phyloP scores from a whole-genome alignment of 2,329 filamentous ascomycete genomes.

The Penicillium psychrosexuale region DNA sequence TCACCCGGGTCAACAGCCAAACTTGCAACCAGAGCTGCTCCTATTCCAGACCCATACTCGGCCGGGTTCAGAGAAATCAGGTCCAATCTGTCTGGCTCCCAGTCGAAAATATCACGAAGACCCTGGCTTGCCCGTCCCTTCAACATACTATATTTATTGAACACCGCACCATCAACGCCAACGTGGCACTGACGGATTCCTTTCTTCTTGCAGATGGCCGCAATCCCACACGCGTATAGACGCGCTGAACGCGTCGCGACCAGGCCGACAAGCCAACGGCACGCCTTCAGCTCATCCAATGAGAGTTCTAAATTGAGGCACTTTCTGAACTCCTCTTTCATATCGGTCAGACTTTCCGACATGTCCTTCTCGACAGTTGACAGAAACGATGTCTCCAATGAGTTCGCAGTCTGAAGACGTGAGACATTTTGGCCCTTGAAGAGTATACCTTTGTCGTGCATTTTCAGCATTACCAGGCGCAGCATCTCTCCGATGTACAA shows the following conservation, averaged over 20 bases:
- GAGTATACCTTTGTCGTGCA: constrained; percentile 72
- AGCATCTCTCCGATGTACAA: constrained; percentile 91
- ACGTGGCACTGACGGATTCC: constrained; percentile 78
- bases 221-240: constrained; percentile 87
- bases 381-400: constrained; percentile 84
- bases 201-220: constrained; percentile 97
- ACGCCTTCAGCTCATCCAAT: constrained; percentile 76
- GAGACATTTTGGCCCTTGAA: constrained; percentile 79
- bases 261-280: constrained; percentile 83
- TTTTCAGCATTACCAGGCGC: constrained; percentile 75
- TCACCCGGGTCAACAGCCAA: constrained; percentile 38
- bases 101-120: constrained; percentile 78
- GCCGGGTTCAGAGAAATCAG: constrained; percentile 78
- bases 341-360: constrained; percentile 86
- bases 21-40: constrained; percentile 80
- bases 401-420: constrained; percentile 74
- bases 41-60: constrained; percentile 88
- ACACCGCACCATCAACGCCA: constrained; percentile 91
- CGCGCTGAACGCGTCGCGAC: constrained; percentile 90
- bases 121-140: constrained; percentile 35
- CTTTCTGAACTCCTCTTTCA: constrained; percentile 70
- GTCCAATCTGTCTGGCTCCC: constrained; percentile 73
- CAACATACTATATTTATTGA: constrained; percentile 61
- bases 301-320: constrained; percentile 69
- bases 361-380: constrained; percentile 88